These are phyloP conservation scores for Fusarium fujikuroi DNA, from an alignment of 2,329 filamentous ascomycete species.

Conservation along the genomic window DNA sequence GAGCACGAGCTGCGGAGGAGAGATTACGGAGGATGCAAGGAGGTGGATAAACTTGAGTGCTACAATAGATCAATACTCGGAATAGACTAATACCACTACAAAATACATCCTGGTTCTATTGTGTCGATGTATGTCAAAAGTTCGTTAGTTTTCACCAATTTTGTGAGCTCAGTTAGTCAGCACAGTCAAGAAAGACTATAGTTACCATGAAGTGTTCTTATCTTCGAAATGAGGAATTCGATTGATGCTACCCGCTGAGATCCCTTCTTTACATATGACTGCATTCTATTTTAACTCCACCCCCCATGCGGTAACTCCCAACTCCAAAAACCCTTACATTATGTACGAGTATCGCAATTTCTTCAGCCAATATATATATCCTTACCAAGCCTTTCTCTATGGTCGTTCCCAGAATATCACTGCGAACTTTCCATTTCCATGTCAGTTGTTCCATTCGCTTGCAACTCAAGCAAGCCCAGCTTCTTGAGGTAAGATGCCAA, in stretches of 20 bases:
- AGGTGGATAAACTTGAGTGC: constrained; percentile 24
- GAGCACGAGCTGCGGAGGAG: constrained; percentile 92
- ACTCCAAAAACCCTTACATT: background rate
- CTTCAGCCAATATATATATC: background rate
- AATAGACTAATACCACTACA: background rate
- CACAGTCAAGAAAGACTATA: background rate
- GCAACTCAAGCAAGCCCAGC: background rate
- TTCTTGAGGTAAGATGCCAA: background rate
- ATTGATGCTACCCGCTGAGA: background rate
- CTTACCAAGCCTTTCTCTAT: accelerated
- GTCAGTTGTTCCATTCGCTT: background rate
- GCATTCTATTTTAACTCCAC: background rate
- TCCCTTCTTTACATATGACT: background rate
- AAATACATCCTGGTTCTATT: background rate
- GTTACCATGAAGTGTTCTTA: no score
- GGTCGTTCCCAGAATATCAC: accelerated
- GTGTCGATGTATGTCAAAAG: accelerated
- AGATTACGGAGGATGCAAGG: constrained; percentile 73
- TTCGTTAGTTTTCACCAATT: no score
- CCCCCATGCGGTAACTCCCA: background rate
- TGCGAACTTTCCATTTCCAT: background rate
- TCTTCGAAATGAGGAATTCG: background rate
- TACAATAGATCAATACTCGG: background rate
- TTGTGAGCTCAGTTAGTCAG: no score
- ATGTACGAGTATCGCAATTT: background rate